phyloP scores from a whole-genome alignment of 2,329 filamentous ascomycete species.

The Epichloe hybrida region DNA sequence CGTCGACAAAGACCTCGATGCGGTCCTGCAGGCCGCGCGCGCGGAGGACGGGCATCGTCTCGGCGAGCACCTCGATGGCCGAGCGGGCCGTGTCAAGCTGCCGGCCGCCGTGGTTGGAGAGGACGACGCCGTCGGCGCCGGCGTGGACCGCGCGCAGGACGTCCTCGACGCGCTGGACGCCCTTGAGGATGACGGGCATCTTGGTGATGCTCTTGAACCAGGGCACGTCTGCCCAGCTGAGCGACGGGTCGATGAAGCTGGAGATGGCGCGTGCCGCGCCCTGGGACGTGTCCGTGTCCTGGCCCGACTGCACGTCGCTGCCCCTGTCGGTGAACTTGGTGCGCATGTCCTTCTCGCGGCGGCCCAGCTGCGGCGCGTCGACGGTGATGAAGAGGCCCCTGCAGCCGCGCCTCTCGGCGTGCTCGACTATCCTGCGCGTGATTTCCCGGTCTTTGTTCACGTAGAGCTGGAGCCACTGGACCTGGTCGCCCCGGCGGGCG shows the following conservation, averaged over 20 bases:
- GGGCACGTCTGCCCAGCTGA: constrained; percentile 86
- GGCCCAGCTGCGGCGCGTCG: constrained; percentile 87
- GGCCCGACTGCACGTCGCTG: constrained; percentile 66
- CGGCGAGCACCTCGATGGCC: constrained; percentile 77
- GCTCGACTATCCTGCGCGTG: constrained; percentile 78
- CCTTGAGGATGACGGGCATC: constrained; percentile 95
- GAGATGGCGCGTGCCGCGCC: constrained; percentile 91
- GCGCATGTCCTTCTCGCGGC: constrained; percentile 96
- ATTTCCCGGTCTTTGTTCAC: constrained; percentile 92
- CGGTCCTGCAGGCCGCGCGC: constrained; percentile 58
- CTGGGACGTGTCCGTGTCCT: constrained; percentile 71
- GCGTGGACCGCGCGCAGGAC: constrained; percentile 73
- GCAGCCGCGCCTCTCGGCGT: constrained; percentile 85
- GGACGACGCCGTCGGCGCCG: constrained; percentile 77
- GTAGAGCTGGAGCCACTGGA: constrained; percentile 95
- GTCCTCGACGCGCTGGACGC: constrained; percentile 91
- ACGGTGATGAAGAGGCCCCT: constrained; percentile 97
- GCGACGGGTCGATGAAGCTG: constrained; percentile 87
- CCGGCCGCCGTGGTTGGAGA: constrained; percentile 91
- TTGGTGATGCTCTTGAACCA: constrained; percentile 86
- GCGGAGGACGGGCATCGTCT: constrained; percentile 80
- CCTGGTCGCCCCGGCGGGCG: constrained; percentile 59
- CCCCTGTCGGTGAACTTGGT: constrained; percentile 78
- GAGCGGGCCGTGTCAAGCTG: constrained; percentile 88
- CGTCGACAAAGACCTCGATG: constrained; percentile 84